phyloP scores from a whole-genome alignment of 306 rosid genomes.

The barrel medic (Medicago truncatula) region DNA sequence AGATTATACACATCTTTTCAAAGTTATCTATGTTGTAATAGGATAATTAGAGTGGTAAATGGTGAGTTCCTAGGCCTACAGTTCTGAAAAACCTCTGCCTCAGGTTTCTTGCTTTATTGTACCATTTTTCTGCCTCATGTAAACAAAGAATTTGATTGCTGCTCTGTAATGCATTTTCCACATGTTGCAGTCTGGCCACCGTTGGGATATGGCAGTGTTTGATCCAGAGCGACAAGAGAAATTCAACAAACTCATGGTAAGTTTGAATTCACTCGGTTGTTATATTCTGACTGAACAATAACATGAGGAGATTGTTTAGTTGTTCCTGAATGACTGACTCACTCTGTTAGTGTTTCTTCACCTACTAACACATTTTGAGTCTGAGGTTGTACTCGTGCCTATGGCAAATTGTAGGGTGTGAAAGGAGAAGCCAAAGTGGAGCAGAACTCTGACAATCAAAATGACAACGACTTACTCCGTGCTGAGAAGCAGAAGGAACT shows the following conservation, averaged over 20 bases:
- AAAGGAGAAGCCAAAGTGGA: conserved; percentile 79
- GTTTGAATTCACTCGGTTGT: conserved; percentile 29
- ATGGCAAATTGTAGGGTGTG: conserved; percentile 99
- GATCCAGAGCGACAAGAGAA: conserved; percentile 96
- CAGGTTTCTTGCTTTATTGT: conserved; percentile 9
- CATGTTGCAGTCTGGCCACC: conserved; percentile 73
- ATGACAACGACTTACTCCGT: conserved; percentile 49
- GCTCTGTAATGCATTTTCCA: conserved; percentile 36
- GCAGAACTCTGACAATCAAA: conserved; percentile 53
- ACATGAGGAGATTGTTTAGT: conserved; percentile 24
- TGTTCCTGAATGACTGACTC: conserved; percentile 57
- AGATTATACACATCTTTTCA: conserved; percentile 6
- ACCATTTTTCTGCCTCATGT: conserved; percentile 3
- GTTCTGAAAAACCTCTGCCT: conserved; percentile 25
- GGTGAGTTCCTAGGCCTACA: conserved; percentile 11
- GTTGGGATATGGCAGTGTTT: conserved; percentile 80
- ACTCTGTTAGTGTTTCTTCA: conserved; percentile 54
- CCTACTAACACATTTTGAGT: conserved; percentile 98
- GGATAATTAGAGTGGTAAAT: not conserved
- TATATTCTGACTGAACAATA: conserved; percentile 28
- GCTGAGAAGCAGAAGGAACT: conserved; percentile 92
- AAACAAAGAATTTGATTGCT: conserved; percentile 40
- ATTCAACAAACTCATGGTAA: conserved; percentile 99
- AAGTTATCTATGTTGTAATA: not conserved
- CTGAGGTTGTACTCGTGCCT: conserved; percentile 99